Evolutionary conservation across 148 eudicot species (phyloP), one percentile per base, ranked within the genome.

Genomic region (Nepenthes mirabilis): DNA sequence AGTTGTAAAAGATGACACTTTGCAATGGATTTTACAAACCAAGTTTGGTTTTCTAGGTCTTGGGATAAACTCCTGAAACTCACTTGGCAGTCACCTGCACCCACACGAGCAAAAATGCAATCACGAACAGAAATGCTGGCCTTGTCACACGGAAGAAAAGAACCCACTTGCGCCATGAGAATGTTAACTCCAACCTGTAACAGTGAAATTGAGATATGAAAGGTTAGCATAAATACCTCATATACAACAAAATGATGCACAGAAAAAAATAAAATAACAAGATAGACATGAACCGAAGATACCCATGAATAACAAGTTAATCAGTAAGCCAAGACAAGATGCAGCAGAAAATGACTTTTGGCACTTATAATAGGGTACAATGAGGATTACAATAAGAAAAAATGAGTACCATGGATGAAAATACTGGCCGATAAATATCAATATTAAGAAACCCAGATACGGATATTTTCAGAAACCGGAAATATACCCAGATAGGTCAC

Each of bases 61-160:
- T 40, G 4, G 45, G 6, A 3, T 40, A 8, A 8, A 3, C 14
- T 2, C 6, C 12, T 49, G 11, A n/a, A 49, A 49, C 83, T 80
- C 66, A 93, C 99, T 82, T 93, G 99, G 73, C 96, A 93, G 66
- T 93, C 99, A 60, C 99, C 99, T 55, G 99, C 99, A 74, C 96
- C 99, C 40, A 93, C 99, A 63, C 99, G 99, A 76, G 99, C 95
- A 79, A 88, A 93, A 55, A 93, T 86, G 77, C 96, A 93, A 77
- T 93, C 99, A 71, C 99, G 96, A 60, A 93, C 72, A 66, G 99
- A 88, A 79, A 93, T 78, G 69, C 64, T 77, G 66, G 99, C 99
- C 34, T 72, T 84, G 75, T 84, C 91, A 74, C 99, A 93, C 62
- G 99, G 99, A 64, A 93, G 80, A 62, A 89, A 93, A 14, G 83